These are phyloP conservation scores for Yamadazyma spencermartinsiae DNA, from an alignment of 1,139 yeast genomes.

Conservation along the genomic window DNA sequence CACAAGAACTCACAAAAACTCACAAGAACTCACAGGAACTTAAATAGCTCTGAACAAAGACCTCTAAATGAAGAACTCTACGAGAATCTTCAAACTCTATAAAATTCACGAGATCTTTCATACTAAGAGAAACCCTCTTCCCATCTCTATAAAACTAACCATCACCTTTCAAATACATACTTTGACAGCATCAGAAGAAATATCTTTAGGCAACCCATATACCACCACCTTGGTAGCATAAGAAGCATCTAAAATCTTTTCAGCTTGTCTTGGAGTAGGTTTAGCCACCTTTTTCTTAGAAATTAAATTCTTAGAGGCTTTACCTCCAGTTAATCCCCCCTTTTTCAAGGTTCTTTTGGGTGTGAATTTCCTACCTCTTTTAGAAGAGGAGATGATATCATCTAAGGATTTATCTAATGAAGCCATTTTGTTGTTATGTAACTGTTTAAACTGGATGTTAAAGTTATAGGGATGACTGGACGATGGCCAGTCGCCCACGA, in stretches of 20 bases:
- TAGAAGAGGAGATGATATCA: constrained; percentile 77
- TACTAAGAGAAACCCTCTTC: neutral
- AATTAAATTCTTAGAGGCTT: constrained; percentile 17
- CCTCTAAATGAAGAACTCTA: too few species aligned
- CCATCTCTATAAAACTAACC: too few species aligned
- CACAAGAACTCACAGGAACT: too few species aligned
- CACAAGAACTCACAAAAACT: too few species aligned
- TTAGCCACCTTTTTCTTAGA: constrained; percentile 33
- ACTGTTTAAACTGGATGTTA: constrained; percentile 1
- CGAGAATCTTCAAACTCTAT: too few species aligned
- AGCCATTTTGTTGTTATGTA: constrained; percentile 12
- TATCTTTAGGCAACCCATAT: constrained; percentile 76
- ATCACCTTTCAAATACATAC: constrained; percentile 54
- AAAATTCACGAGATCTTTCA: too few species aligned
- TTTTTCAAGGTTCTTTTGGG: constrained; percentile 19
- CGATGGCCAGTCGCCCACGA: neutral
- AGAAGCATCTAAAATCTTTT: constrained; percentile 48
- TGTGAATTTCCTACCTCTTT: constrained; percentile 31
- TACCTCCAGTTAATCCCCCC: constrained; percentile 17
- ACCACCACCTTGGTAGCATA: constrained; percentile 75
- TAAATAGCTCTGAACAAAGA: too few species aligned
- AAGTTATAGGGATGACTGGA: neutral
- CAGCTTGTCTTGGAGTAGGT: constrained; percentile 33
- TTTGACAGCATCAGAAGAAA: constrained; percentile 74
- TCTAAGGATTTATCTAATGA: constrained; percentile 88